A percentile compares a stretch with the other conserved stretches of the same genome.
phyloP scores from a whole-genome alignment of 768 basidiomycete genomes.

The Mycena filopes region DNA sequence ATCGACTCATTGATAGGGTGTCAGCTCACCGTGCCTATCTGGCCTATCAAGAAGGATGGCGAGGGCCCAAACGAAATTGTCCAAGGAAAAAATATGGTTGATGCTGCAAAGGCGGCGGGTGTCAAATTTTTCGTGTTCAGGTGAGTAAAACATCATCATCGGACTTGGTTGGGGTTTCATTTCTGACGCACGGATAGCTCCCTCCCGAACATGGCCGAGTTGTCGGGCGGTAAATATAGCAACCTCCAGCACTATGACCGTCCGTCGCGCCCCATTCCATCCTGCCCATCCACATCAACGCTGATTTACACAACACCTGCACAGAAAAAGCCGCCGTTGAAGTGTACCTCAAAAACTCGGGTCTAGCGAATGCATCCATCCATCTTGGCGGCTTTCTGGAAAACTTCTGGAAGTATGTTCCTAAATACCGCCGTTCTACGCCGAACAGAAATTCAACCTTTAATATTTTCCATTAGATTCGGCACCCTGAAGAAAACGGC shows the following conservation, averaged over 20 bases:
- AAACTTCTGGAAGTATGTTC: background rate
- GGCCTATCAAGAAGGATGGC: no score
- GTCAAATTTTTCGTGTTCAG: no score
- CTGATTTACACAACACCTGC: no score
- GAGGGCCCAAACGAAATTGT: no score
- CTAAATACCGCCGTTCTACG: background rate
- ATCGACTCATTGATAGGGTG: no score
- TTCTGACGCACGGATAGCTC: no score
- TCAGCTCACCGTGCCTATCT: no score
- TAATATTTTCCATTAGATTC: background rate
- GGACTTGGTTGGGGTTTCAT: no score
- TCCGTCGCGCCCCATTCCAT: background rate
- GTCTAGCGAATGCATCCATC: conserved; percentile 3
- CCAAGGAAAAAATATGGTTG: background rate
- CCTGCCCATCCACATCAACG: no score
- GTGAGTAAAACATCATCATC: background rate
- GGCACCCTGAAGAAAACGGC: background rate
- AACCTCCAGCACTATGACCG: background rate
- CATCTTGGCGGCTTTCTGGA: conserved; percentile 3
- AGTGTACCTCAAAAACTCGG: conserved; percentile 1
- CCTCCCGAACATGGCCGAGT: background rate
- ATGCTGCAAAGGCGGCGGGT: background rate
- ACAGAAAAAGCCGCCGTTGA: conserved; percentile 9
- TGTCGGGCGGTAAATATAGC: background rate
- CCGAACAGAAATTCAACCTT: background rate